phyloP scores from a whole-genome alignment of 2,329 filamentous ascomycete genomes.

The Fusarium marasasianum region DNA sequence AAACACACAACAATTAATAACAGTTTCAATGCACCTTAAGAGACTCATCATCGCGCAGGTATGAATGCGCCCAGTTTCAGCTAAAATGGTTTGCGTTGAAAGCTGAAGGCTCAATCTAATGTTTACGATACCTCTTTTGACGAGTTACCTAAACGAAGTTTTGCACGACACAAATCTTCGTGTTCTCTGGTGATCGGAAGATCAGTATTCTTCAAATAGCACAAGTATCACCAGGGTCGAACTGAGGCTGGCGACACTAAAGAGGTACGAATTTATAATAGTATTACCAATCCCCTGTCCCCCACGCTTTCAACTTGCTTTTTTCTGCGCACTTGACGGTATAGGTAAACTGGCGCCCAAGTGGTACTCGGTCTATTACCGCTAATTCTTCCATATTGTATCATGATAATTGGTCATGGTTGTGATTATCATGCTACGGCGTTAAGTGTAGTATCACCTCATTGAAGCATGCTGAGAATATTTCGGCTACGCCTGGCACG shows the following conservation, averaged over 20 bases:
- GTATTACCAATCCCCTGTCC: background rate
- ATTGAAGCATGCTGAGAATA: background rate
- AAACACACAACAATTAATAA: background rate
- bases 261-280: background rate
- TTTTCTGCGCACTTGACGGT: background rate
- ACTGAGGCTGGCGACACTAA: accelerated
- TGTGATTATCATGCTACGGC: background rate
- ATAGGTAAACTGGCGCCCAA: background rate
- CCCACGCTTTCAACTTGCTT: background rate
- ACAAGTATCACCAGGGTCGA: background rate
- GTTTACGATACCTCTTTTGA: background rate
- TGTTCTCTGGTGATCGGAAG: background rate
- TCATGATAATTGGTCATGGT: no score
- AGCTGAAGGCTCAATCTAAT: background rate
- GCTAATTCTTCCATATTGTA: background rate
- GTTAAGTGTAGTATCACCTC: background rate
- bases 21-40: accelerated
- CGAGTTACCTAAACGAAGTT: background rate
- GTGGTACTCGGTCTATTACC: background rate
- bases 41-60: no score
- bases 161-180: background rate
- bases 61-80: background rate
- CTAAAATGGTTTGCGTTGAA: background rate
- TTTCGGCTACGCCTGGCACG: accelerated
- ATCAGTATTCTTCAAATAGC: accelerated